phyloP scores from a whole-genome alignment of 352 stramenopile genomes.

The Globisporangium camurandrum region DNA sequence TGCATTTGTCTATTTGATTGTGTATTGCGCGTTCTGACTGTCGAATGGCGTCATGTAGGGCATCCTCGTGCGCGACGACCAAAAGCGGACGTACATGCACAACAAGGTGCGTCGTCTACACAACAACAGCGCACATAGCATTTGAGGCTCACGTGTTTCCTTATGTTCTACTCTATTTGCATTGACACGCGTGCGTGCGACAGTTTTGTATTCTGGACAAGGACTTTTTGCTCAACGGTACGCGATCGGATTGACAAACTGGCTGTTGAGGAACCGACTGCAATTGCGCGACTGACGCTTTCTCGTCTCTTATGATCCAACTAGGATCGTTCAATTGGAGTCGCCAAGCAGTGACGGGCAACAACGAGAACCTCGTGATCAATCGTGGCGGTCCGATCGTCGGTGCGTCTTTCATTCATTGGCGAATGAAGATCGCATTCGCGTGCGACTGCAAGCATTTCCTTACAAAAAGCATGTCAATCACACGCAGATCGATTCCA shows the following conservation, averaged over 20 bases:
- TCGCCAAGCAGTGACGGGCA: slow-evolving; percentile 53
- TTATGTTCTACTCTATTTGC: neutral
- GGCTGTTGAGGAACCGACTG: too few relatives aligned
- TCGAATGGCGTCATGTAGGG: too few relatives aligned
- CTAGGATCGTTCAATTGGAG: slow-evolving; percentile 72
- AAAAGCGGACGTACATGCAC: slow-evolving; percentile 56
- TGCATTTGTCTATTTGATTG: neutral
- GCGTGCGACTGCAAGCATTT: neutral
- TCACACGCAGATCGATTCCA: slow-evolving; percentile 50
- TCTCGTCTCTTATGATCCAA: neutral
- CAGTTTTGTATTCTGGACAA: slow-evolving; percentile 71
- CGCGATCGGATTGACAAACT: neutral
- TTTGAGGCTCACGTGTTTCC: neutral
- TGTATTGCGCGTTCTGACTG: neutral
- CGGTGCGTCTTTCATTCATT: slow-evolving; percentile 16
- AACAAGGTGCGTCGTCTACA: slow-evolving; percentile 34
- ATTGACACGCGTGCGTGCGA: neutral
- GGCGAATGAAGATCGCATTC: slow-evolving; percentile 3
- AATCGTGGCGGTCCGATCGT: slow-evolving; percentile 42
- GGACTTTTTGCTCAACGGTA: slow-evolving; percentile 50
- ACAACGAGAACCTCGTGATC: slow-evolving; percentile 61
- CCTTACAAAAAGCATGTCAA: too few relatives aligned
- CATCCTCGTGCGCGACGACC: slow-evolving; percentile 55
- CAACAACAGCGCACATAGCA: too few relatives aligned
- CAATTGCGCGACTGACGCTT: neutral